phyloP scores from a whole-genome alignment of 257 asterid species.

The Ilex aquifolium region DNA sequence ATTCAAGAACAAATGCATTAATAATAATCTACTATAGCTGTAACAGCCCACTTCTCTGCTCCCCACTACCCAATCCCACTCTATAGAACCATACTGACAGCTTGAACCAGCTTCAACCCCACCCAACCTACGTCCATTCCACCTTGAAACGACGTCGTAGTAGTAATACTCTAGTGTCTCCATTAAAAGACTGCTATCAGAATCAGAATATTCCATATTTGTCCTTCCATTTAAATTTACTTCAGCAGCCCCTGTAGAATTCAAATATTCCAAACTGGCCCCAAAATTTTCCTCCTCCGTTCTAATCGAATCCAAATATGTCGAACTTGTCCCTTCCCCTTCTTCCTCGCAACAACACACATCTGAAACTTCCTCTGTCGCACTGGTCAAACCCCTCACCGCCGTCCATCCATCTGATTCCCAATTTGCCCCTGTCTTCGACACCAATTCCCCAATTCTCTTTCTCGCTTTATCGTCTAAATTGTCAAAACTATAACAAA shows the following conservation, averaged over 20 bases:
- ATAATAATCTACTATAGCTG: background rate
- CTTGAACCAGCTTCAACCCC: background rate
- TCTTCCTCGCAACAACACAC: background rate
- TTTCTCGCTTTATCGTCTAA: conserved; percentile 11
- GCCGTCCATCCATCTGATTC: conserved; percentile 45
- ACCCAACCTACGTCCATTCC: no score
- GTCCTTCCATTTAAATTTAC: conserved; percentile 1
- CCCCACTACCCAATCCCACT: background rate
- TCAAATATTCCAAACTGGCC: conserved; percentile 12
- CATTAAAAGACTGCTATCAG: background rate
- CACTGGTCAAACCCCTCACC: conserved; percentile 24
- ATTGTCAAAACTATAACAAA: background rate
- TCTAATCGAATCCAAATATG: conserved; percentile 4
- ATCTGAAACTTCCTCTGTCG: background rate
- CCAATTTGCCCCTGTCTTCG: conserved; percentile 36
- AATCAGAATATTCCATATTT: conserved; percentile 12
- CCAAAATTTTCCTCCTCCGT: conserved; percentile 1
- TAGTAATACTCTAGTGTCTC: no score
- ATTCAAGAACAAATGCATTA: background rate
- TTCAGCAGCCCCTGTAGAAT: conserved; percentile 14
- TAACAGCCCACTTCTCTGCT: background rate
- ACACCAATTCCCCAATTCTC: conserved; percentile 33
- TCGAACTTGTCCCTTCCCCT: conserved; percentile 27
- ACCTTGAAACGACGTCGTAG: conserved; percentile 1
- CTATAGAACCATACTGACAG: background rate